Conservation (phyloP, 352 stramenopile species). For the Phytophthora litchii region DNA sequence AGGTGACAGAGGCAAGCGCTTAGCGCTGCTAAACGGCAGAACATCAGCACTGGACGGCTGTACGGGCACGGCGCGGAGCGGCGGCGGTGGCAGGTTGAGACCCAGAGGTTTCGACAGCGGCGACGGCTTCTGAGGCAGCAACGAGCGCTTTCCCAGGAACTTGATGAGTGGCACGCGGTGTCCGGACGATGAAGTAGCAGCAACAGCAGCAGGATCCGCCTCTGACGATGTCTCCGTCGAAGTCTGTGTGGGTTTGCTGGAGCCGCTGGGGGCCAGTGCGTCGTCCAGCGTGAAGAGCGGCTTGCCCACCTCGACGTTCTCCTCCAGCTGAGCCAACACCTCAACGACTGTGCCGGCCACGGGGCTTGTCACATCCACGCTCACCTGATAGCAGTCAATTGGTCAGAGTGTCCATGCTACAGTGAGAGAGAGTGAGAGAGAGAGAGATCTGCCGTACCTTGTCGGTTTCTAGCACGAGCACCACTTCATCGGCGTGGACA, state of each 20-base stretch:
- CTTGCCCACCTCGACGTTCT: conserved; percentile 96
- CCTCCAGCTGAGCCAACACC: conserved; percentile 94
- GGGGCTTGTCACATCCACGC: conserved; percentile 90
- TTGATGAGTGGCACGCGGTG: conserved; percentile 68
- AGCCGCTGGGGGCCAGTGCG: conserved; percentile 42
- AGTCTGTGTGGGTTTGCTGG: conserved; percentile 24
- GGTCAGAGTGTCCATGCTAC: neutral
- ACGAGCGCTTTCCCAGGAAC: conserved; percentile 75
- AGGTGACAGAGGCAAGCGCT: conserved; percentile 68
- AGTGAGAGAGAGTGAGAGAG: too few relatives aligned
- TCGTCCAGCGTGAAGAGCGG: conserved; percentile 95
- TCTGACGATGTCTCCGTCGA: conserved; percentile 34
- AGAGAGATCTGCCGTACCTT: conserved; percentile 88
- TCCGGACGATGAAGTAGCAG: conserved; percentile 26
- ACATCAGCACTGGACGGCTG: conserved; percentile 67
- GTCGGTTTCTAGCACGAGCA: conserved; percentile 99
- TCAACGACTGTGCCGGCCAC: conserved; percentile 93
- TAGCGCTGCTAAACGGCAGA: conserved; percentile 65
- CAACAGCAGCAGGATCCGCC: conserved; percentile 34
- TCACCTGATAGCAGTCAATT: conserved; percentile 55
- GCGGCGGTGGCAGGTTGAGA: conserved; percentile 23
- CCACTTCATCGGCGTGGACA: conserved; percentile 96
- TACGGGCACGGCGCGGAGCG: conserved; percentile 35
- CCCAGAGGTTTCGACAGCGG: conserved; percentile 27
- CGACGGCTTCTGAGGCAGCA: conserved; percentile 52